Base-by-base conservation (phyloP, 768 basidiomycete genomes). In the Tricholoma terreum region DNA sequence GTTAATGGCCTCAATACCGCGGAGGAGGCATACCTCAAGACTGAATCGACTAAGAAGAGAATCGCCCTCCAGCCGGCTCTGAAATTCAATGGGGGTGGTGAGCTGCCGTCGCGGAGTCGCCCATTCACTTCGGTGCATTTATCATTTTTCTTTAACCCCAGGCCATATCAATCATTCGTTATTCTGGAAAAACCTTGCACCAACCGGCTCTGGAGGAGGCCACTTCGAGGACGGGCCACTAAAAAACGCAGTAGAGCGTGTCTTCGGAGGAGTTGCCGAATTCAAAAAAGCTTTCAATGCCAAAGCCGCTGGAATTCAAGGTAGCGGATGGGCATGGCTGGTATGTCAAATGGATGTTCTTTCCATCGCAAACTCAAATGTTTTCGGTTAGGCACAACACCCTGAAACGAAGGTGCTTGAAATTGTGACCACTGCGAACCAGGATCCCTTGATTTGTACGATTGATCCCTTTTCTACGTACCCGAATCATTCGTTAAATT, bases 241-340 rank as follows among this genome's bases (percentile, higher is more conserved):
- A 54, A 90, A 91, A 72, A 75, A 83, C 43, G 89, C 90, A 8
- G 78, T 96, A 62, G 79, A 86, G 62, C 77, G 81, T 43, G 88
- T 90, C 64, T 99, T 98, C 68, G 94, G 95, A 11, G 88, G 88
- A 3, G 75, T 98, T 52, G 94, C 94, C 12, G 83, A 74, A 21
- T 86, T 98, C 71, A 94, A 96, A 80, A 87, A 85, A 64, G 79
- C 82, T 60, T 83, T 98, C 72, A 98, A 96, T 73, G 75, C 94
- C 22, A 82, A 81, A 60, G 96, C 96, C 21, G 93, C 89, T 31
- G 94, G 82, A 52, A 89, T 99, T 54, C 97, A 99, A 74, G 97
- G 97, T 24, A 93, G 90, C 63, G 97, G 97, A 2, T 99, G 97
- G 97, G 96, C 95, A 45, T 99, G 97, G 97, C 81, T 99, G 58